These are phyloP conservation scores for Kluyveromyces nonfermentans DNA, from an alignment of 805 yeast genomes.

Conservation along the genomic window DNA sequence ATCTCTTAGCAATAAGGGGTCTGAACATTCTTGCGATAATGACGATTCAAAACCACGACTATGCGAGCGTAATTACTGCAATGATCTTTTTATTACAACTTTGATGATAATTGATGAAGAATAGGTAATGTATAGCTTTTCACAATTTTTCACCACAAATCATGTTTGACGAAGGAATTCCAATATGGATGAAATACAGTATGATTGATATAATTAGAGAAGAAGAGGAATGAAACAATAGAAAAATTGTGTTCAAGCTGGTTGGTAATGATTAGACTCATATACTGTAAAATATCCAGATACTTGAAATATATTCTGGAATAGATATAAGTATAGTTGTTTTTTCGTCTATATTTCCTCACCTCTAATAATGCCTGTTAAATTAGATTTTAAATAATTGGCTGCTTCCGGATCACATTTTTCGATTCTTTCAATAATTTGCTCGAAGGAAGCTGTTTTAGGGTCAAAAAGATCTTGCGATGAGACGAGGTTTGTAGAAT, in stretches of 20 bases:
- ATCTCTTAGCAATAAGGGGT: conserved; percentile 6
- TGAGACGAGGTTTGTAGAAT: background rate
- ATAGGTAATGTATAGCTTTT: background rate
- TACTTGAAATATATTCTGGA: no score
- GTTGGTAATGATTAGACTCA: background rate
- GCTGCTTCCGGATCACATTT: conserved; percentile 21
- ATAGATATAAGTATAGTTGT: no score
- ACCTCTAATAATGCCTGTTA: conserved; percentile 21
- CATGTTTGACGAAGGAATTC: background rate
- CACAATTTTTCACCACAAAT: background rate
- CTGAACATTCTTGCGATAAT: conserved; percentile 4
- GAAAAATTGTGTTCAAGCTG: background rate
- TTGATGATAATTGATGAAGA: no score
- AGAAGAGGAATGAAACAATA: background rate
- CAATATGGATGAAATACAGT: background rate
- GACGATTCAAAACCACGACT: background rate
- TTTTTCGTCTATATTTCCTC: conserved; percentile 10
- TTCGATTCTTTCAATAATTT: conserved; percentile 21
- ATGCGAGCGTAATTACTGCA: background rate
- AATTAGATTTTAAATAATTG: conserved; percentile 9
- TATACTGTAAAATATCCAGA: no score
- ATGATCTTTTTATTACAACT: no score
- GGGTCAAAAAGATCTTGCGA: conserved; percentile 16
- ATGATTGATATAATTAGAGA: no score
- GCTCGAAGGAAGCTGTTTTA: conserved; percentile 23